Base-by-base conservation (phyloP, 805 yeast species). In the Candida awuae region DNA sequence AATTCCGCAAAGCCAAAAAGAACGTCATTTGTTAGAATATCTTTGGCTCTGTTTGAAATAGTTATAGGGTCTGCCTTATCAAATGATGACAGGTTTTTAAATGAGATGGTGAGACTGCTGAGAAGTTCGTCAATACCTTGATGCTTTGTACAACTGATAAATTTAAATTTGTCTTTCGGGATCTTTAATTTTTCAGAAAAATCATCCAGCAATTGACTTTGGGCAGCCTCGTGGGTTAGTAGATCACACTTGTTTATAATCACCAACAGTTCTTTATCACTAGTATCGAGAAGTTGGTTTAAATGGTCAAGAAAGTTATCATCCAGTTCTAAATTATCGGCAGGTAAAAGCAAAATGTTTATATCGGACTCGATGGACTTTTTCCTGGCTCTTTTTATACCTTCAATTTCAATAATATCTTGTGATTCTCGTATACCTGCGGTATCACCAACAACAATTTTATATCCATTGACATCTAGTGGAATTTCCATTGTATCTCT, bases 401-500 rank as follows among this genome's bases (percentile, higher is more conserved):
- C 98, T 55, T 86, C 83, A 6, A 54, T 52, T 47, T 82, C 92
- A 30, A 57, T 57, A 1, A 61, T 54, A 34, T 46, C 49, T 18
- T 63, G 57, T 0, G 65, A 42, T 9, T 66, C 58, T 43, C 97
- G 61, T 4, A 92, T 73, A 0, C 98, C 98, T 0, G 98, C 98
- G 1, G 97, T 88, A 56, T 92, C 98, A 3, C 94, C 85, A 17
- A 88, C 59, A 3, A 86, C 67, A 0, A 86, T 81, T 55, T 88
- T 90, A 57, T 69, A 86, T 0, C 98, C 98, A 25, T 72, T 70
- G 3, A 92, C 73, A 53, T 88, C 88, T 21, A 92, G 54, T 0
- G 86, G 83, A 2, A 86, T 74, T 48, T 87, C 94, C 18, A 92
- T 72, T 0, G 84, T 64, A 53, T 92, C 98, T 51, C 98, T 68